Percentiles rank a stretch among this genome's conserved stretches.
Evolutionary conservation across 352 stramenopile genomes (phyloP).

Genomic region (Phytophthora foliorum): DNA sequence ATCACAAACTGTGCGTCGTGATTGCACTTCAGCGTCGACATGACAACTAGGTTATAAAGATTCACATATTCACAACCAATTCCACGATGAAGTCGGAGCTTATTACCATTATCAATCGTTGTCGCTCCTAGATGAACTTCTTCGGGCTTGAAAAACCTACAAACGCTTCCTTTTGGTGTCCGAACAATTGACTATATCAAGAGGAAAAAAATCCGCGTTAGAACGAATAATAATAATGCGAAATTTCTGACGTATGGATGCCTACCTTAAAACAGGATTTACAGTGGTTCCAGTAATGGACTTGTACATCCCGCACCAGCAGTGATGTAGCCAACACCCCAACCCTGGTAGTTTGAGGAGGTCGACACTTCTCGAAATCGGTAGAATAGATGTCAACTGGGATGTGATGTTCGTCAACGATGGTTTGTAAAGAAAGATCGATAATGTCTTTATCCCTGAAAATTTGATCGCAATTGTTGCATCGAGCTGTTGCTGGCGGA

Average conservation of each 20-base stretch:
- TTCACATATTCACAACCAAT: constrained; percentile 44
- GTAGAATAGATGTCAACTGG: not conserved
- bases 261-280: constrained; percentile 31
- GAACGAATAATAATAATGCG: too few relatives aligned
- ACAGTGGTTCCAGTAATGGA: constrained; percentile 25
- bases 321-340: not conserved
- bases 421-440: not conserved
- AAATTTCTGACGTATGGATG: too few relatives aligned
- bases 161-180: constrained; percentile 24
- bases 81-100: constrained; percentile 9
- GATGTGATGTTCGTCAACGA: not conserved
- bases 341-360: not conserved
- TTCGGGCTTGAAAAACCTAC: constrained; percentile 34
- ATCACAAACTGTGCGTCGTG: constrained; percentile 35
- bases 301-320: constrained; percentile 18
- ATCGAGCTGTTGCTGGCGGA: not conserved
- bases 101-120: not conserved
- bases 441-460: constrained; percentile 15
- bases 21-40: constrained; percentile 36
- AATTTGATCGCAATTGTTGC: not conserved
- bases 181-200: constrained; percentile 24
- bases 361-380: constrained; percentile 13
- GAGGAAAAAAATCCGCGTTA: too few relatives aligned
- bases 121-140: not conserved
- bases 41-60: constrained; percentile 29